These are phyloP conservation scores for Spergularia azorica DNA, from an alignment of 179 eudicot genomes.

Conservation along the genomic window DNA sequence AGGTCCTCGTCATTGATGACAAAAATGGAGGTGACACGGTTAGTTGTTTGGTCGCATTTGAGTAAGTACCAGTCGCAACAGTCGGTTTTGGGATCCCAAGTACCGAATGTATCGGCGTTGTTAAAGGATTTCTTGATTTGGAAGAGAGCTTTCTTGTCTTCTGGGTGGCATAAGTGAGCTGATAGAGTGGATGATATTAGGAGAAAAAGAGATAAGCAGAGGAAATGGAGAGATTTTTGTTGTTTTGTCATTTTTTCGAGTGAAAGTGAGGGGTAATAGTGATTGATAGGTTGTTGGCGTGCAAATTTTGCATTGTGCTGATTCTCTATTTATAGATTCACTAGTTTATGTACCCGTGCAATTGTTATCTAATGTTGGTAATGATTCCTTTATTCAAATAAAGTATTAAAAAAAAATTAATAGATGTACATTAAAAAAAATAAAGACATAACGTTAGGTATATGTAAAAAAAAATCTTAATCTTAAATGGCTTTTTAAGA, in stretches of 20 bases:
- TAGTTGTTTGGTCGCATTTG: constrained; percentile 39
- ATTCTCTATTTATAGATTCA: constrained; percentile 3
- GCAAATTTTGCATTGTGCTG: neutral
- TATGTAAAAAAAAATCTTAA: no score
- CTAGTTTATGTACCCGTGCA: no score
- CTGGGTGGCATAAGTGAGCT: constrained; percentile 35
- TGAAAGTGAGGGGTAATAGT: no score
- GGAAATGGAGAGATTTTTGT: neutral
- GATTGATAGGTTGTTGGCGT: neutral
- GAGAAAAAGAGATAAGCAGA: constrained; percentile 19
- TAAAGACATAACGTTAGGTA: no score
- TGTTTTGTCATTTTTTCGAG: neutral
- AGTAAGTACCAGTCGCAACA: constrained; percentile 49
- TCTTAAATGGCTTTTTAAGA: no score
- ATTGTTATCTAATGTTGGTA: no score
- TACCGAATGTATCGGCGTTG: constrained; percentile 39
- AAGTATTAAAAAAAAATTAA: no score
- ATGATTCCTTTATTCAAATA: no score
- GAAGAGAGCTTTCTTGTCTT: constrained; percentile 45
- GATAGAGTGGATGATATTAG: constrained; percentile 22
- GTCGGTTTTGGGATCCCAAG: constrained; percentile 40
- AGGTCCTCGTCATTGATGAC: constrained; percentile 26
- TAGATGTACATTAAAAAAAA: no score
- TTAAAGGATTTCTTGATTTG: constrained; percentile 40
- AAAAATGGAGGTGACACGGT: constrained; percentile 38